Conservation (phyloP, 495 filamentous ascomycete species). For the Penicillium flavigenum region DNA sequence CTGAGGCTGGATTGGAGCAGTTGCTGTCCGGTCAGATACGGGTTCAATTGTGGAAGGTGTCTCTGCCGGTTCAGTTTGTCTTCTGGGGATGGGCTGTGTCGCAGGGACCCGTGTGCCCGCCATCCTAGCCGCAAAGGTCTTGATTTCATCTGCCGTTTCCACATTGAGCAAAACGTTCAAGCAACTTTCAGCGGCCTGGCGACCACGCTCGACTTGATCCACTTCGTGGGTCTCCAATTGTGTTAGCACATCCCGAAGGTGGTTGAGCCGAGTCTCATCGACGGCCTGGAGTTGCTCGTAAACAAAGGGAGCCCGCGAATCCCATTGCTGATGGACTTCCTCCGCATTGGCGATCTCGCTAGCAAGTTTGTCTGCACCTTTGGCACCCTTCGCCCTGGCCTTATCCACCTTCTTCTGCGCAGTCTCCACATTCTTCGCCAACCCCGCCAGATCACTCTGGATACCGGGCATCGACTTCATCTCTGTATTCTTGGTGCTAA, state of each 20-base stretch:
- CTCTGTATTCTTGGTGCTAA: conserved; percentile 69
- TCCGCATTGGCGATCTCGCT: conserved; percentile 72
- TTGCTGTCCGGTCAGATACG: conserved; percentile 8
- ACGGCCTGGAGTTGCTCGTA: conserved; percentile 92
- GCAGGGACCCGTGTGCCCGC: conserved; percentile 26
- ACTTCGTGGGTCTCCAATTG: conserved; percentile 91
- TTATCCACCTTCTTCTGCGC: conserved; percentile 89
- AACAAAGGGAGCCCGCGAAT: conserved; percentile 91
- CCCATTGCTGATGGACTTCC: conserved; percentile 80
- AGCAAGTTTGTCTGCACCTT: conserved; percentile 78
- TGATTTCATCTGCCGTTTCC: conserved; percentile 85
- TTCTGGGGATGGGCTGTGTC: conserved; percentile 19
- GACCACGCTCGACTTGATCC: conserved; percentile 78
- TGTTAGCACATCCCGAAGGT: conserved; percentile 88
- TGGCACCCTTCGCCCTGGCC: conserved; percentile 73
- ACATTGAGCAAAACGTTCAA: conserved; percentile 85
- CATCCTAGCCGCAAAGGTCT: conserved; percentile 68
- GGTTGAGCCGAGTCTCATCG: conserved; percentile 86
- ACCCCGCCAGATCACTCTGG: conserved; percentile 70
- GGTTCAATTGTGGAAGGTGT: conserved; percentile 11
- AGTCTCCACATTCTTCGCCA: conserved; percentile 82
- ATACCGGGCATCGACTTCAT: conserved; percentile 83
- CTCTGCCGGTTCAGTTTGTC: conserved; percentile 23
- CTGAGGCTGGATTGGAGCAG: conserved; percentile 21
- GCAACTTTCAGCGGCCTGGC: conserved; percentile 74